Evolutionary conservation across 306 rosid genomes (phyloP).

Genomic region (Gleditsia sinensis): DNA sequence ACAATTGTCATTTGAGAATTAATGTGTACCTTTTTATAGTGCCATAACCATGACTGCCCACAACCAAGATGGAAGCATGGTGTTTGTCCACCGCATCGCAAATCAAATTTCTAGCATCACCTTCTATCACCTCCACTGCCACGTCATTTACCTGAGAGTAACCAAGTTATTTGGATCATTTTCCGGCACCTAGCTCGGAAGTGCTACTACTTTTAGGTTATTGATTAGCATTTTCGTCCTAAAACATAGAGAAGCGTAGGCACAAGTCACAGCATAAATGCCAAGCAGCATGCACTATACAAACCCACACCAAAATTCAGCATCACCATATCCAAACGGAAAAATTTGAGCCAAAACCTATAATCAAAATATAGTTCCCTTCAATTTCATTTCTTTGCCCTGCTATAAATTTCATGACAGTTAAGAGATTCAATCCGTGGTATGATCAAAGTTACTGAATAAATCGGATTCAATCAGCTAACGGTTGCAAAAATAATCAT

Average conservation of each 20-base stretch:
- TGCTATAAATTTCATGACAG: not conserved
- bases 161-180: slow-evolving; percentile 21
- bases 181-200: not conserved
- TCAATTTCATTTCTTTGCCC: not conserved
- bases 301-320: not conserved
- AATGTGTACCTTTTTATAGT: slow-evolving; percentile 67
- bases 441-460: not conserved
- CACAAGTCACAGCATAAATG: too few relatives aligned
- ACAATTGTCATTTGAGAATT: too few relatives aligned
- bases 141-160: slow-evolving; percentile 55
- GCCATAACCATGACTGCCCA: slow-evolving; percentile 87
- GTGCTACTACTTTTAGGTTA: not conserved
- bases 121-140: slow-evolving; percentile 56
- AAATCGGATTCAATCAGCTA: not conserved
- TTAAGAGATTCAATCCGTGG: not conserved
- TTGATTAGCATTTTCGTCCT: not conserved
- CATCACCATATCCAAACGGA: not conserved
- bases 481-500: too few relatives aligned
- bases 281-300: too few relatives aligned
- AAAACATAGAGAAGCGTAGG: too few relatives aligned
- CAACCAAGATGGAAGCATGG: slow-evolving; percentile 69
- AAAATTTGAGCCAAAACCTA: slow-evolving; percentile 1
- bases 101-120: slow-evolving; percentile 74
- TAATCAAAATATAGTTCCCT: not conserved
- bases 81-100: slow-evolving; percentile 69